These are phyloP conservation scores for Trichophyton schoenleinii DNA, from an alignment of 2,329 filamentous ascomycete species.

Conservation along the genomic window DNA sequence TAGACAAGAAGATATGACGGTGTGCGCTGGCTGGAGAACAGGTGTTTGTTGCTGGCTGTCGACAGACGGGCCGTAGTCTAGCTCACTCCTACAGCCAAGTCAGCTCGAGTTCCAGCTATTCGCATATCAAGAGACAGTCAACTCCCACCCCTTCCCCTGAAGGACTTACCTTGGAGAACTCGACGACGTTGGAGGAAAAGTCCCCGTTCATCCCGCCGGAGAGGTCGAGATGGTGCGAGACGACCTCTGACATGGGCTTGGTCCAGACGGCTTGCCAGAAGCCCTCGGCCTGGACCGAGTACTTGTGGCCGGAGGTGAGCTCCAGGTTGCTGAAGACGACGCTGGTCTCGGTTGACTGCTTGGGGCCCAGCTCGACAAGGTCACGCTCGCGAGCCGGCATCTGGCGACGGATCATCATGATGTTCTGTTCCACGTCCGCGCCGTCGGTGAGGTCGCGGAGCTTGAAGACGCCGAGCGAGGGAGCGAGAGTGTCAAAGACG, in stretches of 20 bases:
- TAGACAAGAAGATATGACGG: not conserved
- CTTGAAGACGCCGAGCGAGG: constrained; percentile 22
- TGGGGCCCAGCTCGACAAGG: constrained; percentile 22
- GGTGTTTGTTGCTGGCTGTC: too few relatives aligned
- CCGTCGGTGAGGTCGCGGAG: constrained; percentile 17
- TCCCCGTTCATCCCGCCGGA: constrained; percentile 14
- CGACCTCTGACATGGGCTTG: constrained; percentile 15
- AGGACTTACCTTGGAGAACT: constrained; percentile 8
- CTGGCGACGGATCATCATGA: constrained; percentile 24
- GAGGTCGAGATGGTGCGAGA: constrained; percentile 16
- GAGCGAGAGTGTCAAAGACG: constrained; percentile 25
- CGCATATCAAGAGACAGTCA: too few relatives aligned
- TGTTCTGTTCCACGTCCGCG: constrained; percentile 17
- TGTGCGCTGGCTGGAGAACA: too few relatives aligned
- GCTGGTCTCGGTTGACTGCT: constrained; percentile 14
- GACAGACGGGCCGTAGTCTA: too few relatives aligned
- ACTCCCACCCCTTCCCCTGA: too few relatives aligned
- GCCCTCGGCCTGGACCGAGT: constrained; percentile 23
- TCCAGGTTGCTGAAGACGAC: constrained; percentile 20
- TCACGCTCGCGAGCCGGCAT: constrained; percentile 21
- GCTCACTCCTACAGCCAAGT: not conserved
- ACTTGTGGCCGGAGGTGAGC: constrained; percentile 22
- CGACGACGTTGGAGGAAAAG: constrained; percentile 18
- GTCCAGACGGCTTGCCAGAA: constrained; percentile 28
- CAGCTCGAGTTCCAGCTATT: not conserved